Percentiles rank a stretch among this genome's conserved stretches.
Conservation (phyloP, 2,329 filamentous ascomycete species). For the Colletotrichum graminicola region DNA sequence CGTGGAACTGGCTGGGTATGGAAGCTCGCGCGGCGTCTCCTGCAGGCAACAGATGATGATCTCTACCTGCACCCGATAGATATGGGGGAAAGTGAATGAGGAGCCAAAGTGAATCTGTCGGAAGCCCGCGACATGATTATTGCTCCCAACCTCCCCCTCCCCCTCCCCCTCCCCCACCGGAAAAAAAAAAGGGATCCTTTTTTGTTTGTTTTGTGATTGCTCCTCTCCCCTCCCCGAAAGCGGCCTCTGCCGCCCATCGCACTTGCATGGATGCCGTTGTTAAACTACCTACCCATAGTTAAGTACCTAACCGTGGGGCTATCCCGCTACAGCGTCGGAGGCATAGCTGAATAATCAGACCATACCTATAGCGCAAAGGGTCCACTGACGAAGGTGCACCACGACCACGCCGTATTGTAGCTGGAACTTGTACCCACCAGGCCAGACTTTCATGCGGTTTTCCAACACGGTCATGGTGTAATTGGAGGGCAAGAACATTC, state of each 20-base stretch:
- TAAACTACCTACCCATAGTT: background rate
- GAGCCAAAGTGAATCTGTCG: background rate
- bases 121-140: background rate
- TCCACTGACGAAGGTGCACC: background rate
- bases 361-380: background rate
- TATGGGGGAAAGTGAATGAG: background rate
- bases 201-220: background rate
- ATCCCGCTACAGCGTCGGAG: background rate
- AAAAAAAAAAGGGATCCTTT: conserved; percentile 4
- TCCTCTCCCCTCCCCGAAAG: background rate
- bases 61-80: background rate
- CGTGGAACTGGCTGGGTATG: background rate
- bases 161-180: background rate
- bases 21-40: background rate
- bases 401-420: background rate
- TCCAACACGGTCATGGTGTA: background rate
- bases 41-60: background rate
- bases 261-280: conserved; percentile 8
- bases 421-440: background rate
- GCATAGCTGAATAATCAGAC: background rate
- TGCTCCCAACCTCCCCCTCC: conserved; percentile 2
- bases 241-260: conserved; percentile 23
- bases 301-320: background rate
- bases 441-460: background rate
- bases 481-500: background rate